A percentile compares a stretch with the other conserved stretches of the same genome.
phyloP scores from a whole-genome alignment of 2,329 filamentous ascomycete genomes.

The Pleomassaria siparia region DNA sequence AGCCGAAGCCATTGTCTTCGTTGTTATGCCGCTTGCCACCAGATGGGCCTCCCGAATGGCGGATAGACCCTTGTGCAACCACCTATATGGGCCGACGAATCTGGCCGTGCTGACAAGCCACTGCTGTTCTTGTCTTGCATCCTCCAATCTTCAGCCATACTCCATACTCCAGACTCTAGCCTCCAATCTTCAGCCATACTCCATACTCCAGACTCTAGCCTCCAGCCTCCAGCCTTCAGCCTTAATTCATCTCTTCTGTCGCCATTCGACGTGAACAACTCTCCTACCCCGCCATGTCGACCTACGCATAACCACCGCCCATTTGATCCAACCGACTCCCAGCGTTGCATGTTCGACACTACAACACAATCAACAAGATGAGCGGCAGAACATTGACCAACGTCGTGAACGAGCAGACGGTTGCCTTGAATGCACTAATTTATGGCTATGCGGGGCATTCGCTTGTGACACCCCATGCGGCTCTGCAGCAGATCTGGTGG shows the following conservation, averaged over 20 bases:
- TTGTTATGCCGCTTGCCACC: slow-evolving; percentile 39
- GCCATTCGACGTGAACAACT: slow-evolving; percentile 28
- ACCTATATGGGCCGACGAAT: slow-evolving; percentile 26
- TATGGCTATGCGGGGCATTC: slow-evolving; percentile 55
- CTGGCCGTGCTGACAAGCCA: slow-evolving; percentile 37
- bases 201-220: too few species aligned
- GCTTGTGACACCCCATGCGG: slow-evolving; percentile 51
- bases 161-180: slow-evolving; percentile 8
- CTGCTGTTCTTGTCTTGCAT: slow-evolving; percentile 32
- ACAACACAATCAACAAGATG: slow-evolving; percentile 27
- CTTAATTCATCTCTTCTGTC: slow-evolving; percentile 11
- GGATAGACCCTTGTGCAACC: slow-evolving; percentile 25
- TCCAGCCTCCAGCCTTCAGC: too few species aligned
- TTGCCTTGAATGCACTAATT: slow-evolving; percentile 53
- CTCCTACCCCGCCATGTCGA: slow-evolving; percentile 14
- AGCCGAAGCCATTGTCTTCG: slow-evolving; percentile 33
- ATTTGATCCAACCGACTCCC: slow-evolving; percentile 11
- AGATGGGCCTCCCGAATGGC: slow-evolving; percentile 21
- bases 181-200: slow-evolving; percentile 13
- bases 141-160: slow-evolving; percentile 13
- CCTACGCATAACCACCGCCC: neutral
- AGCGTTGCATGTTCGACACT: slow-evolving; percentile 12
- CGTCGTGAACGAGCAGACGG: slow-evolving; percentile 46
- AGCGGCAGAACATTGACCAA: slow-evolving; percentile 42
- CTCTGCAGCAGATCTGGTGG: slow-evolving; percentile 66